Conservation (phyloP, 768 basidiomycete species). For the Chalciporus chontae region DNA sequence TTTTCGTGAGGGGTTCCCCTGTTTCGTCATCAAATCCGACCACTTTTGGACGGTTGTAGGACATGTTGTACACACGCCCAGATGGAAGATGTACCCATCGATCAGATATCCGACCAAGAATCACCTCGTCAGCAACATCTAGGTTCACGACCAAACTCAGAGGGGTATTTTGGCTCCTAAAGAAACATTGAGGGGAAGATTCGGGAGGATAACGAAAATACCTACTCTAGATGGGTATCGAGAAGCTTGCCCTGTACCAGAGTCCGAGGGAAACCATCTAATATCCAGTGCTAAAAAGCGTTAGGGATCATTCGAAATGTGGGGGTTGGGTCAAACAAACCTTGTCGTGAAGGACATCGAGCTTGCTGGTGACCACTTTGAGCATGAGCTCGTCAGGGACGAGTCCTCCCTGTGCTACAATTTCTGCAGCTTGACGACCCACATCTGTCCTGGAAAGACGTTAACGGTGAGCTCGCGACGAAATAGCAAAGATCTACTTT, state of each 20-base stretch:
- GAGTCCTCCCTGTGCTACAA: conserved; percentile 76
- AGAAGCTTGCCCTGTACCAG: conserved; percentile 78
- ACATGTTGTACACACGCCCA: conserved; percentile 86
- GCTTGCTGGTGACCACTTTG: conserved; percentile 67
- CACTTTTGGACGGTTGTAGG: conserved; percentile 80
- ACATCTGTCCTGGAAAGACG: conserved; percentile 53
- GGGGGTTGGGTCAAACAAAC: conserved; percentile 33
- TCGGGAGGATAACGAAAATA: conserved; percentile 2
- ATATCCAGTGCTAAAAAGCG: conserved; percentile 71
- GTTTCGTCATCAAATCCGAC: conserved; percentile 82
- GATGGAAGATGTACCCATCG: conserved; percentile 88
- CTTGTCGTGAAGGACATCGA: conserved; percentile 63
- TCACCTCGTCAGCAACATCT: conserved; percentile 84
- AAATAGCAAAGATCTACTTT: conserved; percentile 19
- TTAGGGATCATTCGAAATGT: not conserved
- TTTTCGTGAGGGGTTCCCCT: conserved; percentile 81
- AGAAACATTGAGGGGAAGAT: not conserved
- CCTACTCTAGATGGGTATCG: conserved; percentile 70
- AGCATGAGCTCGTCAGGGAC: conserved; percentile 80
- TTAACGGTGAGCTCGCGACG: not conserved
- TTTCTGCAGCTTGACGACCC: conserved; percentile 68
- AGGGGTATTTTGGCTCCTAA: conserved; percentile 58
- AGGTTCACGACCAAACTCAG: conserved; percentile 82
- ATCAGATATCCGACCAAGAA: conserved; percentile 82
- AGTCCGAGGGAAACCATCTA: conserved; percentile 92